These are phyloP conservation scores for Penicillium antarcticum DNA, from an alignment of 495 filamentous ascomycete species.

Conservation along the genomic window DNA sequence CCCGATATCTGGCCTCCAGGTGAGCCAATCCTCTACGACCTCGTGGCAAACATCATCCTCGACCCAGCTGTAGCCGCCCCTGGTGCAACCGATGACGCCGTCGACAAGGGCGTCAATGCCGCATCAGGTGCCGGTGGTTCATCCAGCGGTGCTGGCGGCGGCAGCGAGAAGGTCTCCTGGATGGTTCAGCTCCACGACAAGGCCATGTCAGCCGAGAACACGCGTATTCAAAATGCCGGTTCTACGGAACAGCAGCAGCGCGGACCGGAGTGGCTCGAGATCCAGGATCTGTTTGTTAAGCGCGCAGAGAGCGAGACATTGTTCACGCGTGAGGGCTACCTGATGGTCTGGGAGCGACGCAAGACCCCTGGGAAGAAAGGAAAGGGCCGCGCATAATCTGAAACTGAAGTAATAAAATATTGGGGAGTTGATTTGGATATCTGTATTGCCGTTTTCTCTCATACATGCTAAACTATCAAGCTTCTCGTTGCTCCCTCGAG, in stretches of 20 bases:
- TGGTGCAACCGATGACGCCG: conserved; percentile 69
- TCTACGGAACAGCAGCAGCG: conserved; percentile 27
- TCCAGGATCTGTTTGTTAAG: conserved; percentile 93
- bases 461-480: neutral
- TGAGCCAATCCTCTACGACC: conserved; percentile 92
- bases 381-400: conserved; percentile 26
- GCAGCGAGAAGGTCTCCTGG: conserved; percentile 51
- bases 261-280: conserved; percentile 78
- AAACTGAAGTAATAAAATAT: neutral
- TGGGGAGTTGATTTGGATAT: neutral
- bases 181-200: conserved; percentile 58
- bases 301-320: conserved; percentile 79
- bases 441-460: neutral
- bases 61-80: conserved; percentile 73
- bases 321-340: conserved; percentile 87
- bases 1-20: conserved; percentile 57
- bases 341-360: conserved; percentile 96
- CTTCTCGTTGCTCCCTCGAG: neutral
- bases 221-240: conserved; percentile 27
- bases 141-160: conserved; percentile 40
- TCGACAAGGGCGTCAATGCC: conserved; percentile 79
- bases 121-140: conserved; percentile 55
- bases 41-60: conserved; percentile 88
- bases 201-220: conserved; percentile 40
- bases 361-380: conserved; percentile 48